A percentile compares a stretch with the other conserved stretches of the same genome.
These are phyloP conservation scores for Pseudogymnoascus pannorum DNA, from an alignment of 2,329 filamentous ascomycete genomes.

Conservation along the genomic window DNA sequence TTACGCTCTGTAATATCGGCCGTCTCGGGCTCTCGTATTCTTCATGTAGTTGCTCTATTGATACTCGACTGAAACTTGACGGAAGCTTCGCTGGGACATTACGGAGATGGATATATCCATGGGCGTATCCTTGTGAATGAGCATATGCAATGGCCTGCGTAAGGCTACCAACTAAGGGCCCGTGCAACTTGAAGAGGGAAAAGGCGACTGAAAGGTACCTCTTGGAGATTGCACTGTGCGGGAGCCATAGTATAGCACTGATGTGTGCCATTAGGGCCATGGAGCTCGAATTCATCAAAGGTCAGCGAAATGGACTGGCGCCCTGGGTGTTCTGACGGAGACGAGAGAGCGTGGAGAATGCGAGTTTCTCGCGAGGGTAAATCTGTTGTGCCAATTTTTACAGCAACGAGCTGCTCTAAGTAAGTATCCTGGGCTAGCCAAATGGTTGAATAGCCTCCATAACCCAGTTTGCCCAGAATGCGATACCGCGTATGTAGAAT, in stretches of 20 bases:
- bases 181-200: constrained; percentile 25
- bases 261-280: constrained; percentile 39
- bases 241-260: constrained; percentile 27
- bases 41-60: neutral
- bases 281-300: constrained; percentile 32
- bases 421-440: constrained; percentile 32
- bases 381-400: constrained; percentile 13
- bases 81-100: neutral
- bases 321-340: constrained; percentile 15
- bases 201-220: constrained; percentile 22
- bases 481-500: constrained; percentile 28
- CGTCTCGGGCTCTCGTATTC: neutral
- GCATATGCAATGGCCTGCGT: constrained; percentile 18
- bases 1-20: neutral
- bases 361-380: neutral
- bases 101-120: neutral
- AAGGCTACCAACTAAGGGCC: constrained; percentile 22
- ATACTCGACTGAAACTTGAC: neutral
- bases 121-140: constrained; percentile 13
- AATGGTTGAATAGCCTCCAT: constrained; percentile 33
- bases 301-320: constrained; percentile 30
- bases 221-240: constrained; percentile 25
- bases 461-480: constrained; percentile 34
- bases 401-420: constrained; percentile 8
- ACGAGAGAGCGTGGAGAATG: neutral